A percentile compares a stretch with the other conserved stretches of the same genome.
These are phyloP conservation scores for Pseudofabraea citricarpa DNA, from an alignment of 2,329 filamentous ascomycete genomes.

Conservation along the genomic window DNA sequence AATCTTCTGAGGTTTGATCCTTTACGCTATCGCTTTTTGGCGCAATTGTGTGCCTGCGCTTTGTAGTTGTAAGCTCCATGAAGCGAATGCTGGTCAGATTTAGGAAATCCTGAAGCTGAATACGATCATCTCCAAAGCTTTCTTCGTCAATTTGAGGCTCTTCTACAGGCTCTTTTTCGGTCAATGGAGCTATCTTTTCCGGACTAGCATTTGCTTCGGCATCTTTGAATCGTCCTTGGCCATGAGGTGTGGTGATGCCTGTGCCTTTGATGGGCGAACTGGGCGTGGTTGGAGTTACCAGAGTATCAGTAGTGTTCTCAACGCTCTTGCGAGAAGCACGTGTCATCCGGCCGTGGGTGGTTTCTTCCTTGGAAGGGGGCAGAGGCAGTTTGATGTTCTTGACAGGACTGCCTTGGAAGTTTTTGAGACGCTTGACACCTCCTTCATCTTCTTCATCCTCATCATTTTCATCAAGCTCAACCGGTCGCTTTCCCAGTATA, in stretches of 20 bases:
- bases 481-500: slow-evolving; percentile 68
- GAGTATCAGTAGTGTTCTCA: slow-evolving; percentile 32
- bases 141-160: slow-evolving; percentile 39
- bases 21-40: slow-evolving; percentile 35
- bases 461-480: slow-evolving; percentile 61
- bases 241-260: slow-evolving; percentile 49
- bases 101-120: slow-evolving; percentile 87
- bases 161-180: slow-evolving; percentile 37
- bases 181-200: slow-evolving; percentile 37
- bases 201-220: slow-evolving; percentile 31
- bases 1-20: slow-evolving; percentile 28
- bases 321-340: slow-evolving; percentile 44
- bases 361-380: slow-evolving; percentile 63
- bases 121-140: slow-evolving; percentile 46
- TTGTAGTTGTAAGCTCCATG: slow-evolving; percentile 97
- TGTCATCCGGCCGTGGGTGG: slow-evolving; percentile 53
- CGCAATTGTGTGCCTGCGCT: slow-evolving; percentile 78
- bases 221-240: slow-evolving; percentile 51
- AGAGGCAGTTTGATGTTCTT: slow-evolving; percentile 69
- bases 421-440: slow-evolving; percentile 65
- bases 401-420: slow-evolving; percentile 69
- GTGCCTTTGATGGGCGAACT: slow-evolving; percentile 42
- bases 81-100: slow-evolving; percentile 96
- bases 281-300: slow-evolving; percentile 37
- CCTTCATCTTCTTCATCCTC: slow-evolving; percentile 56